Evolutionary conservation across 2,329 filamentous ascomycete species (phyloP).

Genomic region (Fusarium tanahbumbuense): DNA sequence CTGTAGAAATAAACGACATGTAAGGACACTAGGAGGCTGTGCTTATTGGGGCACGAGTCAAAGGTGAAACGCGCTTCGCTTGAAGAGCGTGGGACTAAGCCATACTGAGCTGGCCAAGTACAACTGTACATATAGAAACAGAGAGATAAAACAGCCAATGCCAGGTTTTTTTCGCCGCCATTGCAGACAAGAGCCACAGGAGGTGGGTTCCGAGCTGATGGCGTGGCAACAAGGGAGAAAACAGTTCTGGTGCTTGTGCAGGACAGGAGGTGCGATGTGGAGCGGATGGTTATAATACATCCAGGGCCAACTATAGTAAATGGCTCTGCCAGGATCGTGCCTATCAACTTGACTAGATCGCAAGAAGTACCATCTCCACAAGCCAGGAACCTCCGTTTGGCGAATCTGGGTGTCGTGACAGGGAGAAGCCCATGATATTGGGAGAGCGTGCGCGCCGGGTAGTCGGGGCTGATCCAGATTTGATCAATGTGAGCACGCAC

Average conservation of each 20-base stretch:
- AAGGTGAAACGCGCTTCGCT: slow-evolving; percentile 47
- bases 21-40: slow-evolving; percentile 34
- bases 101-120: slow-evolving; percentile 43
- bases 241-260: slow-evolving; percentile 43
- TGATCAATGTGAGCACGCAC: slow-evolving; percentile 41
- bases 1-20: slow-evolving; percentile 36
- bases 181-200: slow-evolving; percentile 31
- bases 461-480: slow-evolving; percentile 41
- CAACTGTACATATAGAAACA: slow-evolving; percentile 19
- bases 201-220: slow-evolving; percentile 40
- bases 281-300: slow-evolving; percentile 47
- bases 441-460: slow-evolving; percentile 36
- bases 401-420: slow-evolving; percentile 38
- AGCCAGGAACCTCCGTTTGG: slow-evolving; percentile 44
- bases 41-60: slow-evolving; percentile 43
- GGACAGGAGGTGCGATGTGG: slow-evolving; percentile 41
- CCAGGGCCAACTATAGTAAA: slow-evolving; percentile 49
- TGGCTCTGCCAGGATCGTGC: slow-evolving; percentile 41
- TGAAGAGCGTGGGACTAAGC: slow-evolving; percentile 41
- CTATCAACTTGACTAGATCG: slow-evolving; percentile 43
- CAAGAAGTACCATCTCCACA: slow-evolving; percentile 44
- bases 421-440: slow-evolving; percentile 39
- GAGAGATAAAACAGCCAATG: slow-evolving; percentile 30
- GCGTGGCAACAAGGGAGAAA: slow-evolving; percentile 44
- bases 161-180: slow-evolving; percentile 35